Percentiles rank a stretch among this genome's conserved stretches.
These are phyloP conservation scores for Populus hybrid DNA, from an alignment of 441 rosid genomes.

Conservation along the genomic window DNA sequence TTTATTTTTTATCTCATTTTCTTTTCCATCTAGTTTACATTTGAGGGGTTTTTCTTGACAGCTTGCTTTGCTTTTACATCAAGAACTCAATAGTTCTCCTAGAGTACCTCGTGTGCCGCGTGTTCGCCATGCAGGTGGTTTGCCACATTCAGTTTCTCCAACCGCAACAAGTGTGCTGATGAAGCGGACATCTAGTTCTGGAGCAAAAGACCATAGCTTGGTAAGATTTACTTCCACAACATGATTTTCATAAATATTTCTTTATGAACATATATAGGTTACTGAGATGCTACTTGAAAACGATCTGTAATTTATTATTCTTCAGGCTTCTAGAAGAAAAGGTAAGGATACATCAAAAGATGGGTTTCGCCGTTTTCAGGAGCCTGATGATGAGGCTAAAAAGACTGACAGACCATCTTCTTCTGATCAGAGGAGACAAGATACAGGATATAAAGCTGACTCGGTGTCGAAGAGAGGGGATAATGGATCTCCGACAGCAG, in stretches of 20 bases:
- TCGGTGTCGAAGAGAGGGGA: slow-evolving; percentile 45
- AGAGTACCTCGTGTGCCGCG: slow-evolving; percentile 97
- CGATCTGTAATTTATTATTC: slow-evolving; percentile 12
- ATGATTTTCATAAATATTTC: not conserved
- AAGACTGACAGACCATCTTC: too few species aligned
- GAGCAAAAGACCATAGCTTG: slow-evolving; percentile 68
- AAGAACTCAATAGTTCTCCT: slow-evolving; percentile 97
- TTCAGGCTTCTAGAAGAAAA: slow-evolving; percentile 77
- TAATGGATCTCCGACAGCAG: slow-evolving; percentile 34
- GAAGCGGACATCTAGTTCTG: slow-evolving; percentile 75
- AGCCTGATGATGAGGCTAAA: slow-evolving; percentile 64
- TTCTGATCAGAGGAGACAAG: slow-evolving; percentile 60
- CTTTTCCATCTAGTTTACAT: not conserved
- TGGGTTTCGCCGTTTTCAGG: slow-evolving; percentile 38
- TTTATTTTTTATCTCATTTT: not conserved
- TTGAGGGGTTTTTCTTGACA: slow-evolving; percentile 20
- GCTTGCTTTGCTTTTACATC: slow-evolving; percentile 98
- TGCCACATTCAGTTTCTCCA: slow-evolving; percentile 72
- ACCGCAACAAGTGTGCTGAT: slow-evolving; percentile 56
- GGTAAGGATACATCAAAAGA: slow-evolving; percentile 70
- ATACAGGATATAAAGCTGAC: slow-evolving; percentile 42
- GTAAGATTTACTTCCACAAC: slow-evolving; percentile 36
- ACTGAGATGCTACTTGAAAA: slow-evolving; percentile 15
- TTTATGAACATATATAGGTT: not conserved
- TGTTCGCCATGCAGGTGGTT: slow-evolving; percentile 77